Conservation (phyloP, 306 rosid genomes). For the Nissolia schottii region DNA sequence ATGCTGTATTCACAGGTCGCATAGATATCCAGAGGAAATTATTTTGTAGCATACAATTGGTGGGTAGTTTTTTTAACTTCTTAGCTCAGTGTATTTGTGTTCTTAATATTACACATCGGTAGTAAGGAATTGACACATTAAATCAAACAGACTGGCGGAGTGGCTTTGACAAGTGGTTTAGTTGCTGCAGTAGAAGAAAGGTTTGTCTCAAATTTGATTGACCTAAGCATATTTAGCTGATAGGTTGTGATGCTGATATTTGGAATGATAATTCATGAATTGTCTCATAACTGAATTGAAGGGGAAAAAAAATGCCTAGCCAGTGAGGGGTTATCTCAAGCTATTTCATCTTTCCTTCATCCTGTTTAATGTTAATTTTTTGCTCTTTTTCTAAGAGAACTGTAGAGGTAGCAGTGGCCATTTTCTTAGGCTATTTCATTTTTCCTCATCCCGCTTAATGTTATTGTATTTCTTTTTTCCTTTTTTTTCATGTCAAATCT, state of each 20-base stretch:
- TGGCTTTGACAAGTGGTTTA: slow-evolving; percentile 80
- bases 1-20: slow-evolving; percentile 61
- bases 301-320: too few species aligned
- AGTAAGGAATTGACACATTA: slow-evolving; percentile 28
- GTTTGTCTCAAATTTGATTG: slow-evolving; percentile 42
- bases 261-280: not conserved
- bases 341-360: not conserved
- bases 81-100: slow-evolving; percentile 14
- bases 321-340: too few species aligned
- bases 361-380: not conserved
- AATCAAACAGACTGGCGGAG: slow-evolving; percentile 77
- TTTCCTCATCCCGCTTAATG: not conserved
- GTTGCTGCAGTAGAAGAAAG: slow-evolving; percentile 90
- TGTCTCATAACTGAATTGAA: not conserved
- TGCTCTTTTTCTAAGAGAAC: not conserved
- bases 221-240: slow-evolving; percentile 1
- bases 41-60: slow-evolving; percentile 96
- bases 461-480: not conserved
- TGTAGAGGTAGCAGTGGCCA: not conserved
- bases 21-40: slow-evolving; percentile 92
- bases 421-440: not conserved
- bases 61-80: slow-evolving; percentile 34
- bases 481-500: not conserved
- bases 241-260: not conserved
- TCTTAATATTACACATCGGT: slow-evolving; percentile 20